These are phyloP conservation scores for Alternaria ethzedia DNA, from an alignment of 2,329 filamentous ascomycete genomes.

Conservation along the genomic window DNA sequence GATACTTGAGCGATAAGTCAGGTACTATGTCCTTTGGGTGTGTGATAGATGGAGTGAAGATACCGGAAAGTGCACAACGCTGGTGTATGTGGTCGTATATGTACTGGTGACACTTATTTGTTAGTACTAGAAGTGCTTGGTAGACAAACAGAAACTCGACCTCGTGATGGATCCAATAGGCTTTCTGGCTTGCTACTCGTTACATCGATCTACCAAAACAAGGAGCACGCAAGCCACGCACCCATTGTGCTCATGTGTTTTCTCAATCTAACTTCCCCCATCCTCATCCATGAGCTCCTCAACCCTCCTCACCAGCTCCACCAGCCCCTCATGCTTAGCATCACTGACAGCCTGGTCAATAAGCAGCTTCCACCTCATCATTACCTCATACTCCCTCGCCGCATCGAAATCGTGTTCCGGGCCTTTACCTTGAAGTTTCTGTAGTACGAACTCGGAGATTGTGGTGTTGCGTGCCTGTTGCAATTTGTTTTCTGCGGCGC, in stretches of 20 bases:
- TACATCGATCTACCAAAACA: too few relatives aligned
- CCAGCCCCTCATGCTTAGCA: neutral
- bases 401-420: neutral
- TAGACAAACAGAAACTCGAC: neutral
- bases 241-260: too few relatives aligned
- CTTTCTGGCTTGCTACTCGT: rapidly evolving
- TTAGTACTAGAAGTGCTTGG: neutral
- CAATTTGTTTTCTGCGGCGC: neutral
- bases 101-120: neutral
- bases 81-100: neutral
- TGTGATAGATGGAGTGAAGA: neutral
- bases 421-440: neutral
- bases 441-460: neutral
- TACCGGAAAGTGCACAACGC: neutral
- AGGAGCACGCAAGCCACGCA: too few relatives aligned
- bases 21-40: too few relatives aligned
- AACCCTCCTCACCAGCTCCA: neutral
- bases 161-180: neutral
- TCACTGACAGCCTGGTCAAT: neutral
- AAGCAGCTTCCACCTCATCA: neutral
- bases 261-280: too few relatives aligned
- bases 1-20: neutral
- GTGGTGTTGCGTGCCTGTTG: neutral
- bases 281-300: too few relatives aligned
- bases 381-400: neutral